Base-by-base conservation (phyloP, 2,329 filamentous ascomycete genomes). In the Penicillium fuscoglaucum region DNA sequence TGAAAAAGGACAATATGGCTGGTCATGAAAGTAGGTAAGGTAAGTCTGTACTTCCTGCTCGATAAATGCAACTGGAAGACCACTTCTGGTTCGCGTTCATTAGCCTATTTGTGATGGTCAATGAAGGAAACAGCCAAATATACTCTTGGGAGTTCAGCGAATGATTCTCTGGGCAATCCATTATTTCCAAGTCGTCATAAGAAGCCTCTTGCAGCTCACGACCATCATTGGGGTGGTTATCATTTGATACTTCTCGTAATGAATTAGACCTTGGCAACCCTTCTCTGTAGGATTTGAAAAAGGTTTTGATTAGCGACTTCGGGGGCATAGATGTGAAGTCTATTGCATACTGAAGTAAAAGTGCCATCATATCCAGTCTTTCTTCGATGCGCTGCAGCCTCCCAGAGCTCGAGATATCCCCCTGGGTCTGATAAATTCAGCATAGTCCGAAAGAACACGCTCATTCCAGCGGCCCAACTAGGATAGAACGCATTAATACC, bases 1-100 rank as follows among this genome's bases (percentile, higher is more conserved):
- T 1, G 59, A 52, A 28, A 69, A 68, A 3, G 65, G 60, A 44
- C 66, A 68, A 35, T 68, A 69, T 6, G 66, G 67, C 46, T 68
- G 67, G 50, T 69, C 66, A 44, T 69, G 66, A 15, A 69, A 67
- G 35, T 66, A 55, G 19, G 33, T 55, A 15, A 69, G 49, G 39
- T 68, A 69, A 6, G 58, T 54, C 1, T 67, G 52, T 6, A 69
- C 63, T 41, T 69, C 61, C 4, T 60, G 55, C 50, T 62, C 50
- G 24, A 68, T 52, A 17, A 63, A 61, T 3, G 53, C 52, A 6
- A 35, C 24, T 0, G 59, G 48, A 26, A 63, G 29, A 9, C 26
- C 28, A 5, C 21, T 33, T 31, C 47, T 54, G 3, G 5, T 28
- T 35, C 15, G 26, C 15, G 21, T 33, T 17, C 15, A n/a, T 43